A percentile compares a stretch with the other conserved stretches of the same genome.
These are phyloP conservation scores for Pichia cabralensis DNA, from an alignment of 805 yeast genomes.

Conservation along the genomic window DNA sequence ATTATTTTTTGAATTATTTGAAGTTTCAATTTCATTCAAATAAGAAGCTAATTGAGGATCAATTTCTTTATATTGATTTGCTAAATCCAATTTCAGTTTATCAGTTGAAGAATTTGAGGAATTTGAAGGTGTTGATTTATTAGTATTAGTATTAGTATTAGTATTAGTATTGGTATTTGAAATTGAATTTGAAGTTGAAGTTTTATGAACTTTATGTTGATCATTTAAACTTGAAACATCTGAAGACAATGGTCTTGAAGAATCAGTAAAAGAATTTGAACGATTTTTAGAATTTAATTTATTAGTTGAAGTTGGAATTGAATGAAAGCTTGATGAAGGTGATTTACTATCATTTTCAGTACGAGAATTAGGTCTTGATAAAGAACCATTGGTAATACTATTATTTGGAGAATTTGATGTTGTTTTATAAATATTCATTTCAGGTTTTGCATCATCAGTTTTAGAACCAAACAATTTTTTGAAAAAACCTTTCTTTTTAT, in stretches of 20 bases:
- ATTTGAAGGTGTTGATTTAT: background rate
- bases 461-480: constrained; percentile 22
- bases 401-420: constrained; percentile 1
- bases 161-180: background rate
- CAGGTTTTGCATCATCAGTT: constrained; percentile 10
- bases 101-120: background rate
- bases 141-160: background rate
- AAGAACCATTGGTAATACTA: background rate
- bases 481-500: constrained; percentile 17
- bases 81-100: background rate
- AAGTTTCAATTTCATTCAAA: constrained; percentile 24
- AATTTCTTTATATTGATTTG: constrained; percentile 20
- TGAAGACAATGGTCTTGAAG: background rate
- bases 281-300: background rate
- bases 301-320: background rate
- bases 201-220: no score
- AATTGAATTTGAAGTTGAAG: background rate
- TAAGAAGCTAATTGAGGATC: constrained; percentile 41
- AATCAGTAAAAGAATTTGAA: background rate
- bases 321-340: background rate
- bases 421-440: constrained; percentile 3
- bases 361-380: background rate
- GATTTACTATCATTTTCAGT: background rate
- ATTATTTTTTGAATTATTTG: constrained; percentile 1
- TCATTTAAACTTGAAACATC: no score